Evolutionary conservation across 768 basidiomycete species (phyloP).

Genomic region (Hypsizygus marmoreus): DNA sequence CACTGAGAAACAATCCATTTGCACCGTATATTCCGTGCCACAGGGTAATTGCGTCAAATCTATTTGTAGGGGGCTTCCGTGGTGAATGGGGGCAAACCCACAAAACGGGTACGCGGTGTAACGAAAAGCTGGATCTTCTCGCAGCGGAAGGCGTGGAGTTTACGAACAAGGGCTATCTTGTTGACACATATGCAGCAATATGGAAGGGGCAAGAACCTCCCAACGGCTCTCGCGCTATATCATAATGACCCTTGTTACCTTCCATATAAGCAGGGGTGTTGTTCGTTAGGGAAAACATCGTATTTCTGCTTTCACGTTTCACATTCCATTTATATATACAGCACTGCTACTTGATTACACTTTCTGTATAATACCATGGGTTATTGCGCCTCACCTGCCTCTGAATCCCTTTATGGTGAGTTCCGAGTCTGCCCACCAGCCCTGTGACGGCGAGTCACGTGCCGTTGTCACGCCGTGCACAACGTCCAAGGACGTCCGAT

Average conservation of each 20-base stretch:
- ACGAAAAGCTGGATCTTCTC: conserved; percentile 52
- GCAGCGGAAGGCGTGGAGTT: conserved; percentile 56
- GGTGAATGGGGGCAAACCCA: conserved; percentile 60
- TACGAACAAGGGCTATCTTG: conserved; percentile 43
- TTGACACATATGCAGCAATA: conserved; percentile 16
- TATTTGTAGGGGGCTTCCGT: conserved; percentile 62
- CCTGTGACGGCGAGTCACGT: too few relatives aligned
- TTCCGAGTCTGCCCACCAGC: too few relatives aligned
- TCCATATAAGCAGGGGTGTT: too few relatives aligned
- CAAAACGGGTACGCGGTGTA: conserved; percentile 41
- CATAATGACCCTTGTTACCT: too few relatives aligned
- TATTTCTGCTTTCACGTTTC: too few relatives aligned
- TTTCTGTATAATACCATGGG: too few relatives aligned
- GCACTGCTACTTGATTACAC: too few relatives aligned
- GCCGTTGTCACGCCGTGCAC: background rate
- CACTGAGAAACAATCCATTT: conserved; percentile 67
- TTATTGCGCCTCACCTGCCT: too few relatives aligned
- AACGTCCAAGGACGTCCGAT: conserved; percentile 7
- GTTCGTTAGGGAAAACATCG: too few relatives aligned
- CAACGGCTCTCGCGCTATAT: too few relatives aligned
- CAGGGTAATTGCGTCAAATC: conserved; percentile 62
- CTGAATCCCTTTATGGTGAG: too few relatives aligned
- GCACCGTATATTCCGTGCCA: conserved; percentile 71
- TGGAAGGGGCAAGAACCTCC: conserved; percentile 21
- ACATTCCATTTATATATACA: too few relatives aligned